Conservation (phyloP, 176 grass and related monocot species). For the Dendrocalamus sinicus region DNA sequence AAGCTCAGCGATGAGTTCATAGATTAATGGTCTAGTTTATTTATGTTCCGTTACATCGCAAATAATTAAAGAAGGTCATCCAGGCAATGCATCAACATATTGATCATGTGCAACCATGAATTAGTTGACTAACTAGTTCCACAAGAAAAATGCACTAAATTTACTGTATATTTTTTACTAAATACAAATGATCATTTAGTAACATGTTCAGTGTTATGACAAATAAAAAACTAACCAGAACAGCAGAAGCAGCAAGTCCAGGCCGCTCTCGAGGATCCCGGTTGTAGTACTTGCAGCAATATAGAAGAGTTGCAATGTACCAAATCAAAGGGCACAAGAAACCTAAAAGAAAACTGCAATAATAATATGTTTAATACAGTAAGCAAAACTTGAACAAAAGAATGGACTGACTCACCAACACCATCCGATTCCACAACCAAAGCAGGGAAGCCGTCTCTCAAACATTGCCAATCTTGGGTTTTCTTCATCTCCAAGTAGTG, state of each 20-base stretch:
- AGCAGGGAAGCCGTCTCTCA: constrained; percentile 78
- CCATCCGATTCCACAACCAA: constrained; percentile 95
- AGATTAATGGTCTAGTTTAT: neutral
- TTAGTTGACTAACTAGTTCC: constrained; percentile 14
- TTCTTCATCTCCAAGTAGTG: constrained; percentile 78
- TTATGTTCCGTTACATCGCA: neutral
- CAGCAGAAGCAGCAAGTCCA: constrained; percentile 81
- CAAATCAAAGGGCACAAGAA: constrained; percentile 91
- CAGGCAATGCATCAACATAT: neutral
- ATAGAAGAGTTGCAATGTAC: constrained; percentile 78
- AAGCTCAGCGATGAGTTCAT: neutral
- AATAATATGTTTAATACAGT: constrained; percentile 33
- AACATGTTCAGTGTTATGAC: neutral
- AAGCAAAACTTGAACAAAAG: constrained; percentile 16
- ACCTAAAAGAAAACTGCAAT: constrained; percentile 89
- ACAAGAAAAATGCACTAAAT: neutral
- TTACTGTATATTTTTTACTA: neutral
- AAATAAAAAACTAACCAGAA: constrained; percentile 67
- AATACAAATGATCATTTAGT: neutral
- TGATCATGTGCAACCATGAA: neutral
- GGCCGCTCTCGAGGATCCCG: constrained; percentile 89
- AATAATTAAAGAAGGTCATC: neutral
- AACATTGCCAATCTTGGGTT: constrained; percentile 82
- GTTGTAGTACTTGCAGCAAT: constrained; percentile 89
- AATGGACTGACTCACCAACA: constrained; percentile 70